Evolutionary conservation across 225 moss, liverwort and hornwort species (phyloP).

Genomic region (Polytrichum commune): DNA sequence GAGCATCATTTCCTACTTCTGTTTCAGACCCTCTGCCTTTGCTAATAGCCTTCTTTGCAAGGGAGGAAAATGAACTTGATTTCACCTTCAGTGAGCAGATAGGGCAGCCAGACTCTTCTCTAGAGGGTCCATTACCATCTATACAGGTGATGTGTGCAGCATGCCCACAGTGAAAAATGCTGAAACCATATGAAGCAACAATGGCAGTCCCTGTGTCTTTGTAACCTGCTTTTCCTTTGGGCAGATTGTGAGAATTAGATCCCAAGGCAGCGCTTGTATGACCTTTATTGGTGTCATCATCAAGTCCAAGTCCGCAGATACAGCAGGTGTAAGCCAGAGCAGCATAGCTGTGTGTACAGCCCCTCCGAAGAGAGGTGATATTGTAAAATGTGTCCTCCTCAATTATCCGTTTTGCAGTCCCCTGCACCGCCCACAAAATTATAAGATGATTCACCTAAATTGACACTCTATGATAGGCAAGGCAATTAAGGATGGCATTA

Average conservation of each 20-base stretch:
- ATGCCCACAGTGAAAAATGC: slow-evolving; percentile 85
- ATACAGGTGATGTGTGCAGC: slow-evolving; percentile 68
- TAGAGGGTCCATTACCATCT: slow-evolving; percentile 24
- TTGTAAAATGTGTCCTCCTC: slow-evolving; percentile 93
- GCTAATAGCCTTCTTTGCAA: slow-evolving; percentile 26
- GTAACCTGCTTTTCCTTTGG: slow-evolving; percentile 31
- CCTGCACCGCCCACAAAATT: slow-evolving; percentile 49
- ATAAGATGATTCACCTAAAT: background rate
- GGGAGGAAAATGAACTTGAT: slow-evolving; percentile 25
- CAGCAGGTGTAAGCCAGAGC: slow-evolving; percentile 63
- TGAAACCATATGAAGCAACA: slow-evolving; percentile 43
- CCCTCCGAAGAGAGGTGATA: slow-evolving; percentile 68
- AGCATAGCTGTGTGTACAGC: slow-evolving; percentile 71
- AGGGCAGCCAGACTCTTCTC: slow-evolving; percentile 40
- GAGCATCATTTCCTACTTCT: slow-evolving; percentile 15
- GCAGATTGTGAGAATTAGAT: slow-evolving; percentile 22
- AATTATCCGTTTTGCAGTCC: slow-evolving; percentile 87
- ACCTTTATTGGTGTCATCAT: slow-evolving; percentile 37
- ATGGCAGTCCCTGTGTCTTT: slow-evolving; percentile 12
- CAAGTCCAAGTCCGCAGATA: slow-evolving; percentile 68
- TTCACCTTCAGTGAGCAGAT: slow-evolving; percentile 53
- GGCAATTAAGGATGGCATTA: too few relatives aligned
- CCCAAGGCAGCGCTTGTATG: slow-evolving; percentile 11
- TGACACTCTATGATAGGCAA: too few relatives aligned
- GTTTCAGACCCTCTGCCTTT: slow-evolving; percentile 24